Evolutionary conservation across 2,329 filamentous ascomycete genomes (phyloP).

Genomic region (Rosellinia necatrix): DNA sequence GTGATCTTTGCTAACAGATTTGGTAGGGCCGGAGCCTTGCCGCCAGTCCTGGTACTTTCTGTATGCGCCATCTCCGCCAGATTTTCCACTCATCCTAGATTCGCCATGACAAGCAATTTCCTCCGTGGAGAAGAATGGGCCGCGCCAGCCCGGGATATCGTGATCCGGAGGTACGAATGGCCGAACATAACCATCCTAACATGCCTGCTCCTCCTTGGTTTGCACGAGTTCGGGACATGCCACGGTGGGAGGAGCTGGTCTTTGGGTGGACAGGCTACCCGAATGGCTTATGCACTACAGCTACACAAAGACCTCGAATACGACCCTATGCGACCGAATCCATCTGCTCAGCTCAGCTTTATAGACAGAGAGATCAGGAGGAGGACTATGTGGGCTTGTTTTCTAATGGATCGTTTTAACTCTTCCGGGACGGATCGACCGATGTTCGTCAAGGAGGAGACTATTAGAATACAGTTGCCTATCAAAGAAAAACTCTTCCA

Average conservation of each 20-base stretch:
- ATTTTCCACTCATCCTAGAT: constrained; percentile 86
- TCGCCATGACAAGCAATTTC: constrained; percentile 78
- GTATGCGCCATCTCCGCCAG: constrained; percentile 95
- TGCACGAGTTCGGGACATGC: constrained; percentile 97
- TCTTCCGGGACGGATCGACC: constrained; percentile 93
- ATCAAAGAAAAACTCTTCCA: constrained; percentile 90
- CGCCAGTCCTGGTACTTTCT: constrained; percentile 88
- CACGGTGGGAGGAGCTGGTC: constrained; percentile 97
- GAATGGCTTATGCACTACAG: constrained; percentile 96
- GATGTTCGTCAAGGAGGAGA: constrained; percentile 87
- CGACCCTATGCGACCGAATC: constrained; percentile 71
- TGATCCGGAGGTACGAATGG: constrained; percentile 85
- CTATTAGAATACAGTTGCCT: constrained; percentile 85
- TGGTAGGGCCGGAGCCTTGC: constrained; percentile 72
- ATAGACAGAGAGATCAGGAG: constrained; percentile 91
- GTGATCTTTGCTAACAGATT: constrained; percentile 33
- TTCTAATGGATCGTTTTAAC: constrained; percentile 96
- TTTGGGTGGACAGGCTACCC: constrained; percentile 88
- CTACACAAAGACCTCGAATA: constrained; percentile 89
- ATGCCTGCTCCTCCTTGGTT: constrained; percentile 81
- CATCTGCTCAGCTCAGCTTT: constrained; percentile 74
- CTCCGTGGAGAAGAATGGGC: constrained; percentile 92
- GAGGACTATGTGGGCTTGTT: constrained; percentile 97
- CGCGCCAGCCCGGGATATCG: constrained; percentile 81
- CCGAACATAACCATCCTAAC: constrained; percentile 96